Evolutionary conservation across 352 stramenopile species (phyloP), one percentile per base, ranked within the genome.

Genomic region (Globisporangium heterothallicum): DNA sequence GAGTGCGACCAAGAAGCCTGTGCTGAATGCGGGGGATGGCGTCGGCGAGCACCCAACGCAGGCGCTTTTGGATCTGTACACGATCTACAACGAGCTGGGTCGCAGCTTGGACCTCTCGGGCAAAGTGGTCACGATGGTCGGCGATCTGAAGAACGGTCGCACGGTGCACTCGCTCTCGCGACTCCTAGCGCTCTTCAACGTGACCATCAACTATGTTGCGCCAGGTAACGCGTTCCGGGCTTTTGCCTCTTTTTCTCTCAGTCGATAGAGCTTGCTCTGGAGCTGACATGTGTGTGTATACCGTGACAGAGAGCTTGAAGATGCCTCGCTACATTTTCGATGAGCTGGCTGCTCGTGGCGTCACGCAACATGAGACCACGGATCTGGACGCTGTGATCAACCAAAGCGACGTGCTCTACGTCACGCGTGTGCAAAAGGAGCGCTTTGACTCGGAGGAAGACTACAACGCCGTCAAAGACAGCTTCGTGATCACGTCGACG

Each of bases 21-120:
- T 98, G 30, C 66, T 99, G 4, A 99, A 98, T 72, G 89, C 90
- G 30, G 88, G 75, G 8, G 97, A 99, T 68, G 97, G 97, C 26
- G 80, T 97, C 7, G 97, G 96, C 47, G 96, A 99, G 65, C 97
- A 99, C 83, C 97, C 97, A 22, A 99, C 96, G 12, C 97, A 99
- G 64, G 97, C 97, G 29, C 74, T 99, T 46, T 85, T 99, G 64
- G 97, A 99, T 70, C 60, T 98, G 24, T 99, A 98, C 74, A 99
- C 95, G 30, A 98, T 99, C 58, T 87, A 90, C 57, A 88, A 84
- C 53, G 86, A 97, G 70, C 68, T 96, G 16, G 78, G 77, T 22
- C 72, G 80, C 27, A 44, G 56, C 38, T 53, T 84, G 10, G 66
- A 74, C 22, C 59, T 94, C 14, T 61, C 78, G 42, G 77, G 79